Percentiles rank a stretch among this genome's conserved stretches.
Conservation (phyloP, 2,329 filamentous ascomycete genomes). For the Curvularia verruculosa region DNA sequence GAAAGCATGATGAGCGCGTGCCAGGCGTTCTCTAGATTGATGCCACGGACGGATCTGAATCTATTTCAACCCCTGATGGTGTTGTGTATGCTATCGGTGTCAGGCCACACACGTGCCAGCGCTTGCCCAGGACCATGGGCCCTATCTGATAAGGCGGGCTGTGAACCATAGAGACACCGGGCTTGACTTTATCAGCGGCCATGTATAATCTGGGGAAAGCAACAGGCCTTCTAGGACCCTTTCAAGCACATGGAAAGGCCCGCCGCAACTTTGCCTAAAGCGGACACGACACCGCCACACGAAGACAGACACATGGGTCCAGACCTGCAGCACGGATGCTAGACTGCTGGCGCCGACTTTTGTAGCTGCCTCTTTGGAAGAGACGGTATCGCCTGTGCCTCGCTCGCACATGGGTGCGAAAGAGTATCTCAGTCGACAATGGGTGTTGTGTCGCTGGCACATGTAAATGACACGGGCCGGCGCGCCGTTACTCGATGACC, state of each 20-base stretch:
- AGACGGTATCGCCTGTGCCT: neutral
- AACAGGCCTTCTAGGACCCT: constrained; percentile 33
- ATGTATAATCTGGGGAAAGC: constrained; percentile 31
- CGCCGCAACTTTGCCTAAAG: constrained; percentile 32
- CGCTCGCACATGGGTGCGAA: neutral
- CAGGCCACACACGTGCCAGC: constrained; percentile 7
- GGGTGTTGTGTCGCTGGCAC: constrained; percentile 18
- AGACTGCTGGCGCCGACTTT: neutral
- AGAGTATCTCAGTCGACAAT: neutral
- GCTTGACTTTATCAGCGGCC: constrained; percentile 29
- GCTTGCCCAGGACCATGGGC: constrained; percentile 14
- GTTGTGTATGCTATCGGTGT: constrained; percentile 5
- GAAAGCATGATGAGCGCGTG: neutral
- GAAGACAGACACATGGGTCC: constrained; percentile 27
- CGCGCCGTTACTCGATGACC: constrained; percentile 39
- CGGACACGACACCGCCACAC: constrained; percentile 34
- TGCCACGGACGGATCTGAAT: neutral
- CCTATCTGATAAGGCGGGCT: constrained; percentile 1
- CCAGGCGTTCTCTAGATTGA: neutral
- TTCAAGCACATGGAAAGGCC: constrained; percentile 28
- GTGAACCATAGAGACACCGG: neutral
- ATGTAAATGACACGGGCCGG: constrained; percentile 11
- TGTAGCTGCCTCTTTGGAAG: neutral
- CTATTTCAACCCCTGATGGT: neutral
- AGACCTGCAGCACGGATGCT: constrained; percentile 11